Conservation (phyloP, 2,329 filamentous ascomycete genomes). For the Leptographium procerum region DNA sequence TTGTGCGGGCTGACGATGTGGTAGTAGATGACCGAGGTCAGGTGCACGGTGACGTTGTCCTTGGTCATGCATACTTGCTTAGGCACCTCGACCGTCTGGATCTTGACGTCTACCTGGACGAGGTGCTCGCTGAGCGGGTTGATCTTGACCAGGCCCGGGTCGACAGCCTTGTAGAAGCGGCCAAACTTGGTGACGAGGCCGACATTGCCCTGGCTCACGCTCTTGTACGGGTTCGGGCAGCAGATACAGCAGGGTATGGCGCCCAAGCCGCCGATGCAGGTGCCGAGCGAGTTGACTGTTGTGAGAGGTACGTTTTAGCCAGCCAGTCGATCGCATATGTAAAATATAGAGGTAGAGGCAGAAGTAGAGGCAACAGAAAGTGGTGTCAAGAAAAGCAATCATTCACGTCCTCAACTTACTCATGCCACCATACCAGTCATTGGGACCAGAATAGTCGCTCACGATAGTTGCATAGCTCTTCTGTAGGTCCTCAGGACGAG, state of each 20-base stretch:
- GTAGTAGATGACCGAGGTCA: constrained; percentile 98
- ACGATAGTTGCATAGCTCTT: constrained; percentile 60
- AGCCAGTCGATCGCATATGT: too few relatives aligned
- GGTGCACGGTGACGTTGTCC: constrained; percentile 88
- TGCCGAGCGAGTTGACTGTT: constrained; percentile 45
- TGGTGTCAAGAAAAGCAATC: background rate
- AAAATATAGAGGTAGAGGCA: too few relatives aligned
- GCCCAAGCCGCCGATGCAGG: constrained; percentile 64
- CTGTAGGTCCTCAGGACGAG: constrained; percentile 73
- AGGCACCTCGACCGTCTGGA: constrained; percentile 94
- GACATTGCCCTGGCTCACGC: constrained; percentile 84
- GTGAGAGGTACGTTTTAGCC: background rate
- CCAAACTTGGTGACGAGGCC: constrained; percentile 94
- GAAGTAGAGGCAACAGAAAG: background rate
- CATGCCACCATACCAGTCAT: constrained; percentile 86
- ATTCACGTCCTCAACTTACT: constrained; percentile 40
- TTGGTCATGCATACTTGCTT: constrained; percentile 99
- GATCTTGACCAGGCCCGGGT: constrained; percentile 93
- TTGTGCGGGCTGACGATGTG: constrained; percentile 93
- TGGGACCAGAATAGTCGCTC: constrained; percentile 53
- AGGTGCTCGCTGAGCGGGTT: constrained; percentile 88
- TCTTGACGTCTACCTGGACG: constrained; percentile 94
- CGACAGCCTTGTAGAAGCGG: constrained; percentile 86
- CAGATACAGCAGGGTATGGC: constrained; percentile 84
- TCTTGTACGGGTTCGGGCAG: constrained; percentile 94